These are phyloP conservation scores for Ophiocordyceps polyrhachis-furcata DNA, from an alignment of 2,329 filamentous ascomycete genomes.

Conservation along the genomic window DNA sequence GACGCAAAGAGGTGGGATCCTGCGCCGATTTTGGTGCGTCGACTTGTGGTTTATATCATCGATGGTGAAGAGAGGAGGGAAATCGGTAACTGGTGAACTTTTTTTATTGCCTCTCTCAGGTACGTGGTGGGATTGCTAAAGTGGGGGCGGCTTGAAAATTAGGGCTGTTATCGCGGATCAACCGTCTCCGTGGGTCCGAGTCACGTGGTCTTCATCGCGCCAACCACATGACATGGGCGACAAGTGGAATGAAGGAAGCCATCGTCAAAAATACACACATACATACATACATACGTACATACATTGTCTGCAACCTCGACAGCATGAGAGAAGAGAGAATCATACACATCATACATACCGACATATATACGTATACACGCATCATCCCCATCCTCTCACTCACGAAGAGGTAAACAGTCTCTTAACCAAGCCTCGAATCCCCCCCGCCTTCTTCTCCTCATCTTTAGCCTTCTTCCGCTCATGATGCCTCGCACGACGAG, in stretches of 20 bases:
- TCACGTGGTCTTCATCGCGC: not conserved
- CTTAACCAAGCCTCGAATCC: constrained; percentile 18
- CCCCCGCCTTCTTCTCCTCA: constrained; percentile 12
- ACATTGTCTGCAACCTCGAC: too few relatives aligned
- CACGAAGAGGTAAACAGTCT: constrained; percentile 14
- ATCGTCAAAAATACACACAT: not conserved
- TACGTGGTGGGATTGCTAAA: constrained; percentile 10
- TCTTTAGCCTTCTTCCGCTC: constrained; percentile 13
- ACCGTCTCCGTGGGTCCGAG: not conserved
- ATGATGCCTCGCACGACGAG: constrained; percentile 15
- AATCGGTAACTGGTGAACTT: not conserved
- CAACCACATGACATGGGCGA: not conserved
- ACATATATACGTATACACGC: too few relatives aligned
- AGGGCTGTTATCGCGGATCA: constrained; percentile 15
- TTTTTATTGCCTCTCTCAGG: not conserved
- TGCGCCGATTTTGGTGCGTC: constrained; percentile 37
- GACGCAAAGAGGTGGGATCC: constrained; percentile 59
- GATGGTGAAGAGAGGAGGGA: not conserved
- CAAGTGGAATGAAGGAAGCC: not conserved
- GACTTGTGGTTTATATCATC: not conserved
- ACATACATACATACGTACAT: not conserved
- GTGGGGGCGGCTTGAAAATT: constrained; percentile 10
- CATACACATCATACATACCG: not conserved
- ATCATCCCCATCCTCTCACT: not conserved
- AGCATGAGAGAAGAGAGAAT: too few relatives aligned